phyloP scores from a whole-genome alignment of 768 basidiomycete genomes.

The Suillus cothurnatus region DNA sequence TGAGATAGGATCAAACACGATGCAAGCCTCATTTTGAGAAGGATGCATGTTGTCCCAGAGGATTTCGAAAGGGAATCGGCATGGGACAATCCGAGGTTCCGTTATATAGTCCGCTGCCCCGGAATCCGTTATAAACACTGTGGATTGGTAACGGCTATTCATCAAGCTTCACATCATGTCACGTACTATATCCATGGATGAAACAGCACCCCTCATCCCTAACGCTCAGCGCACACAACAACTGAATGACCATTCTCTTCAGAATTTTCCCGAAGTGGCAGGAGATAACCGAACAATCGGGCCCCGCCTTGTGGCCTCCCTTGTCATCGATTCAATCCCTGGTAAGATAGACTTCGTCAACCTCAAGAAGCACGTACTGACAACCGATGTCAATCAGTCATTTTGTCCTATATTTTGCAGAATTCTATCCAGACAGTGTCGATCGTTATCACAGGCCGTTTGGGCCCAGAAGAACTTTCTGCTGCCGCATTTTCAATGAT shows the following conservation, averaged over 20 bases:
- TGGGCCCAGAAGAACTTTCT: slow-evolving; percentile 71
- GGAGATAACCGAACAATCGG: slow-evolving; percentile 21
- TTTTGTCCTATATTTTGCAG: slow-evolving; percentile 70
- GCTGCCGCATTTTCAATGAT: slow-evolving; percentile 74
- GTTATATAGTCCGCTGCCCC: slow-evolving; percentile 13
- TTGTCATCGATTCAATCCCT: slow-evolving; percentile 60
- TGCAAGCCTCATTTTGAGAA: slow-evolving; percentile 28
- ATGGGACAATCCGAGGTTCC: slow-evolving; percentile 13
- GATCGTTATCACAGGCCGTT: slow-evolving; percentile 62
- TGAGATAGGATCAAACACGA: slow-evolving; percentile 28
- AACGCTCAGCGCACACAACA: slow-evolving; percentile 10
- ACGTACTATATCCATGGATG: slow-evolving; percentile 24
- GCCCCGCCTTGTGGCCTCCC: slow-evolving; percentile 43
- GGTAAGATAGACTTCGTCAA: slow-evolving; percentile 38
- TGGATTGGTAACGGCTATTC: background rate
- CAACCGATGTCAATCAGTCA: slow-evolving; percentile 42
- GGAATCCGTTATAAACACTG: slow-evolving; percentile 21
- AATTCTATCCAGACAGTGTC: slow-evolving; percentile 73
- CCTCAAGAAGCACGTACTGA: background rate
- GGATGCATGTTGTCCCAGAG: slow-evolving; percentile 8
- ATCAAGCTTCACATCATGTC: slow-evolving; percentile 14
- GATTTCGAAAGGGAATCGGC: slow-evolving; percentile 14
- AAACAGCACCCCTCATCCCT: slow-evolving; percentile 34
- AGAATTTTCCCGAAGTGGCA: slow-evolving; percentile 32
- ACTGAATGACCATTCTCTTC: slow-evolving; percentile 16